Base-by-base conservation (phyloP, 2,329 filamentous ascomycete genomes). In the Botryotinia convoluta region DNA sequence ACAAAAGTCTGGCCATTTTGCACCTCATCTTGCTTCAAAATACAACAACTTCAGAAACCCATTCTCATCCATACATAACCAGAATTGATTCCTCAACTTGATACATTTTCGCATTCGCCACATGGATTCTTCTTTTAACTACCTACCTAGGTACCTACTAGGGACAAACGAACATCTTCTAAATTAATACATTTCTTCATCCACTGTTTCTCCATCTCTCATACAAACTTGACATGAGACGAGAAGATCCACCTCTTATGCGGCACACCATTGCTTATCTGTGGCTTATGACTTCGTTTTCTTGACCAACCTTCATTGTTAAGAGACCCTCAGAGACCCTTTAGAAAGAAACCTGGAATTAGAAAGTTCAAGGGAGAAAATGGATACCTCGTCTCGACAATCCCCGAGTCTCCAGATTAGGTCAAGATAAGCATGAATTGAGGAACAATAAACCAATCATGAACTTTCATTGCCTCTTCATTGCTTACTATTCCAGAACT, bases 361-460 rank as follows among this genome's bases (percentile, higher is more conserved):
- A 16, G 48, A 68, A 29, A 5, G 3, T 14, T 14, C 48, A 26
- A 57, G 29, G 35, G 44, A 16, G 26, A 68, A 68, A 57, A 54
- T 68, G 64, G 64, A 68, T 68, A 29, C 64, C 26, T 42, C 45
- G 35, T 54, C 64, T 67, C 45, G 45, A 54, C 64, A 67, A 51
- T 54, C 45, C 48, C 48, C 64, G 64, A 39, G 2, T 57, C 18
- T 29, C 51, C 51, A 29, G 51, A 57, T 57, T 57, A 57, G 35
- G 29, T 57, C 65, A 57, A 68, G 65, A 68, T 57, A 68, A 42
- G 35, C 35, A 68, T 32, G 48, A 44, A 18, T 6, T 7, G 8
- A 57, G 48, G 26, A 5, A 16, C 4, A 5, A 68, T 4, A 32
- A 68, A 32, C 65, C 65, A 68, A 68, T 68, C 65, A 57, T 10